A percentile compares a stretch with the other conserved stretches of the same genome.
phyloP scores from a whole-genome alignment of 345 rosid species.

The Litchi chinensis region DNA sequence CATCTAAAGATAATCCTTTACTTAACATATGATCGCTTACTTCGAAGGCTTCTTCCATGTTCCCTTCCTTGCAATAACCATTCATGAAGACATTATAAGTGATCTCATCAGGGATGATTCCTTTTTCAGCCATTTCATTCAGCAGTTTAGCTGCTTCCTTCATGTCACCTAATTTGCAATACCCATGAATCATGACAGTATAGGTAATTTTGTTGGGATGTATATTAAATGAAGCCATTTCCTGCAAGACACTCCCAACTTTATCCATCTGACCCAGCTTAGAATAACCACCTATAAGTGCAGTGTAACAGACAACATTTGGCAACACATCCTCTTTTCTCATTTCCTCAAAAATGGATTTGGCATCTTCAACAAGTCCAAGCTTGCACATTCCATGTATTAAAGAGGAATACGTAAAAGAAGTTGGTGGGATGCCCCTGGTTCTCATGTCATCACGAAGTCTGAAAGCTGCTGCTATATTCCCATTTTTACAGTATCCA shows the following conservation, averaged over 20 bases:
- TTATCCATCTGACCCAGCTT: conserved; percentile 68
- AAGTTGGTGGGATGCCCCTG: conserved; percentile 50
- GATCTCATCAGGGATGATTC: conserved; percentile 58
- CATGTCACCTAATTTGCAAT: conserved; percentile 58
- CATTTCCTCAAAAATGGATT: conserved; percentile 59
- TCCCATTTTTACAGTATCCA: conserved; percentile 57
- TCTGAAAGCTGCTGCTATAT: conserved; percentile 48
- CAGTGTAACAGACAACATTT: conserved; percentile 71
- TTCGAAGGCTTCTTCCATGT: conserved; percentile 53
- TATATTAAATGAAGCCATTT: conserved; percentile 56
- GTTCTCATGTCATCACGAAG: conserved; percentile 67
- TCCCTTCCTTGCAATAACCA: conserved; percentile 65
- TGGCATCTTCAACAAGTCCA: conserved; percentile 59
- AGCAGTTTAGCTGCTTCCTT: conserved; percentile 65
- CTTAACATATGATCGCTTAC: conserved; percentile 42
- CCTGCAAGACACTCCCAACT: conserved; percentile 49
- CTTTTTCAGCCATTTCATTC: conserved; percentile 57
- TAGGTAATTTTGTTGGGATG: conserved; percentile 77
- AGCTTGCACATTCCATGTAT: conserved; percentile 66
- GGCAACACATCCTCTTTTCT: conserved; percentile 60
- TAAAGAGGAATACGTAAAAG: conserved; percentile 64
- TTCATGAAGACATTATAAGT: conserved; percentile 62
- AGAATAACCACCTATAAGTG: conserved; percentile 74
- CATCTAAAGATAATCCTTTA: conserved; percentile 42
- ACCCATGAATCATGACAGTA: conserved; percentile 68